Base-by-base conservation (phyloP, 176 grass and related monocot genomes). In the Avena atlantica region DNA sequence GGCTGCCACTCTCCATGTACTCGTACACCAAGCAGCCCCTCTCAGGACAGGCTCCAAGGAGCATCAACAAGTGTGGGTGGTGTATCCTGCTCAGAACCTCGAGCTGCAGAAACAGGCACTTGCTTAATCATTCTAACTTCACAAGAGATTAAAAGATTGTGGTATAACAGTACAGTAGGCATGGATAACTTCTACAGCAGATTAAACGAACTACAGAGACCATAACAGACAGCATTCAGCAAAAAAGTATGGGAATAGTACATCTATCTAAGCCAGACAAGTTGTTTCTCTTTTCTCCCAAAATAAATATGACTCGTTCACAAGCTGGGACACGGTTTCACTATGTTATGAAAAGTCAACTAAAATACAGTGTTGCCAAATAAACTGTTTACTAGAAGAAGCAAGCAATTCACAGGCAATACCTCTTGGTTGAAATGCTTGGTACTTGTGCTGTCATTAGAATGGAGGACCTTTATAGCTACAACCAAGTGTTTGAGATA, bases 1-100 rank as follows among this genome's bases (percentile, higher is more conserved):
- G 90, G 87, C 93, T 98, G 31, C 96, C 96, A 6, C 91, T 96
- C 88, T 98, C 92, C 96, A 98, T 96, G 82, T 96, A 98, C 78
- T 94, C 96, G 3, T 98, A 96, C 60, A 98, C 94, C 73, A 98
- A 84, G 89, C 96, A 98, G 42, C 88, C 82, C 64, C 34, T 82
- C 27, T 98, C 93, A n/a, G 92, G 92, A 82, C 94, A 94, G 34
- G 94, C 94, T 67, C 97, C 97, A 6, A 98, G 87, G 55, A 98
- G 89, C 76, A 93, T 69, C 55, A 98, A 51, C 75, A 98, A 82
- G 79, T 96, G 90, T 10, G 89, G 97, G 85, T 98, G 94, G 62
- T n/a, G 88, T 86, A 92, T 89, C 87, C 89, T 90, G 56, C 85
- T 62, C 64, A 94, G 80, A 88, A 96, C 78, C 80, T 96, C 90